Conservation (phyloP, 2,329 filamentous ascomycete species). For the Monosporascus sp. region DNA sequence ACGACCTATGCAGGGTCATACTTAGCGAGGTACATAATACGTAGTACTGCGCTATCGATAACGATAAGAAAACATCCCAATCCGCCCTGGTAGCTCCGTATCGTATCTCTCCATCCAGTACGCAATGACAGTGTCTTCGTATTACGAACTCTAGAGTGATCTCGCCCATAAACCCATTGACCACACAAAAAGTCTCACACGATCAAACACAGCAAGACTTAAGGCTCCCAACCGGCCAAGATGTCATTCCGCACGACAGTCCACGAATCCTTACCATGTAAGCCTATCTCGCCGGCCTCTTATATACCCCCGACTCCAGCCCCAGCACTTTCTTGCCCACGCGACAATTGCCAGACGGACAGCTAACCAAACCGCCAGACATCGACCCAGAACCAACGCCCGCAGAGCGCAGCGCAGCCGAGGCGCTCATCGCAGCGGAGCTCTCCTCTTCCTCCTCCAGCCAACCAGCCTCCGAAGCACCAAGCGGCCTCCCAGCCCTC, state of each 20-base stretch:
- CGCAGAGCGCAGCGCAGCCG: slow-evolving; percentile 58
- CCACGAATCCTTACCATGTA: slow-evolving; percentile 80
- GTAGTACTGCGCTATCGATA: not conserved
- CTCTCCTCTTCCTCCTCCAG: slow-evolving; percentile 35
- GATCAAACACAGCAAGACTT: not conserved
- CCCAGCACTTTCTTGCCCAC: not conserved
- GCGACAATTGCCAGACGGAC: not conserved
- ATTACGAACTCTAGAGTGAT: no score
- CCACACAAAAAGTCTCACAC: no score
- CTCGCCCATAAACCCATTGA: no score
- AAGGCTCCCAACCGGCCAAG: not conserved
- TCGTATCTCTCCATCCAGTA: no score
- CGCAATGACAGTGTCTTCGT: no score
- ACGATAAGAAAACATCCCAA: not conserved
- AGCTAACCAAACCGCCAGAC: slow-evolving; percentile 46
- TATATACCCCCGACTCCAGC: not conserved
- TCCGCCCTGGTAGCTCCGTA: not conserved
- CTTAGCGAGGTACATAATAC: not conserved
- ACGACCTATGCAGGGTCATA: not conserved
- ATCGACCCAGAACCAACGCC: slow-evolving; percentile 70
- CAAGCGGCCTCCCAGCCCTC: slow-evolving; percentile 44
- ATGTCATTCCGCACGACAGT: slow-evolving; percentile 66
- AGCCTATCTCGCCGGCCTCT: slow-evolving; percentile 22
- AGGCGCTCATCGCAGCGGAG: slow-evolving; percentile 65
- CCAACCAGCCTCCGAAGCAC: slow-evolving; percentile 39